Conservation (phyloP, 495 filamentous ascomycete genomes). For the Aspergillus egyptiacus region DNA sequence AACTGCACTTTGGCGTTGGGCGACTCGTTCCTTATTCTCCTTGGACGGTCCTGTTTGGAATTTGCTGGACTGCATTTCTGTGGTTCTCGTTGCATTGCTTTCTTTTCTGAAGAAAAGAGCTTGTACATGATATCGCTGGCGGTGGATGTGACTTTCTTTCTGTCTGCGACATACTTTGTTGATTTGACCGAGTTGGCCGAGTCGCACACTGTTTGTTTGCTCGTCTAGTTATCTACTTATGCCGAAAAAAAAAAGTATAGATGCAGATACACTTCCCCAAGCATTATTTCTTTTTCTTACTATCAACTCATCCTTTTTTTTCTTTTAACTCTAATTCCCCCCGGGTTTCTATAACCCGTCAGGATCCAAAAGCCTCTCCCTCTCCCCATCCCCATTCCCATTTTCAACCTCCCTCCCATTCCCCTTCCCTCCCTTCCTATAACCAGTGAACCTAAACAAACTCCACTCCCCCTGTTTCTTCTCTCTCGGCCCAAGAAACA, state of each 20-base stretch:
- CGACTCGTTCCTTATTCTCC: not conserved
- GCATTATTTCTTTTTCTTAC: not conserved
- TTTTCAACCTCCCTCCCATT: constrained; percentile 7
- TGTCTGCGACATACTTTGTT: not conserved
- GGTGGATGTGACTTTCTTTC: not conserved
- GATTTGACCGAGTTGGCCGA: not conserved
- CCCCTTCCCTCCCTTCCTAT: not conserved
- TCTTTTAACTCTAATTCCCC: not conserved
- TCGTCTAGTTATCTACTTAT: not conserved
- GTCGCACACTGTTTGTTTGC: not conserved
- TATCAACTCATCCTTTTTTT: not conserved
- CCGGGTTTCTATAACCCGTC: not conserved
- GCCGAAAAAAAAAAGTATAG: not conserved
- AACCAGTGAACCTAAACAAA: not conserved
- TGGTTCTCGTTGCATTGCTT: not conserved
- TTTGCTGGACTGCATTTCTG: not conserved
- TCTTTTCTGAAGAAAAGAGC: not conserved
- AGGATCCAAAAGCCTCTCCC: constrained; percentile 9
- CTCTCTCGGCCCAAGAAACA: not conserved
- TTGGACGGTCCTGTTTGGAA: not conserved
- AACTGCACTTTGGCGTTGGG: constrained; percentile 4
- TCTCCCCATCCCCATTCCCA: constrained; percentile 11
- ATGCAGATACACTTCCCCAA: not conserved
- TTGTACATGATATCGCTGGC: not conserved
- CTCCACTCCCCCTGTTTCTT: not conserved